Evolutionary conservation across 2,329 filamentous ascomycete species (phyloP).

Genomic region (Aspergillus nomiae): DNA sequence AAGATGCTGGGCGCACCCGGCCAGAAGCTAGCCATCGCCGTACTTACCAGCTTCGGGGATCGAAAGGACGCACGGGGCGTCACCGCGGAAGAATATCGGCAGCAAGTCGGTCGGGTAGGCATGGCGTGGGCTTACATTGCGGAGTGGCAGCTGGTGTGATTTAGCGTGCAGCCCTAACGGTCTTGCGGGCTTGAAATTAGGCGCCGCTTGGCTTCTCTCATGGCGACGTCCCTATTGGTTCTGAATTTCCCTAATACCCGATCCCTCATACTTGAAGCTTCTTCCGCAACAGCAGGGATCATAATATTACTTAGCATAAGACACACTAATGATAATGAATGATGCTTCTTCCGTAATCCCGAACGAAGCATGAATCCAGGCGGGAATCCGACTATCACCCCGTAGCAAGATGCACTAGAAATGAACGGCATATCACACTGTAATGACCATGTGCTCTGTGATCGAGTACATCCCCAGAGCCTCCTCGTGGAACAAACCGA

Average conservation of each 20-base stretch:
- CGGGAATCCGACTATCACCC: background rate
- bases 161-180: slow-evolving; percentile 1
- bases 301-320: background rate
- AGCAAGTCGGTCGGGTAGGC: slow-evolving; percentile 48
- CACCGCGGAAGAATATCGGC: slow-evolving; percentile 50
- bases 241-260: background rate
- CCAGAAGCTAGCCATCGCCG: slow-evolving; percentile 66
- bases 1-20: slow-evolving; percentile 68
- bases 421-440: background rate
- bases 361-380: background rate
- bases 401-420: background rate
- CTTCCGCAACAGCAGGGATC: background rate
- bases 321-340: slow-evolving; percentile 9
- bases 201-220: background rate
- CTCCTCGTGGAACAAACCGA: background rate
- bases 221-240: background rate
- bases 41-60: slow-evolving; percentile 58
- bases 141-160: slow-evolving; percentile 56
- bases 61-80: slow-evolving; percentile 56
- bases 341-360: background rate
- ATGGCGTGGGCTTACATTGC: slow-evolving; percentile 56
- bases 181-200: background rate
- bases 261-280: background rate
- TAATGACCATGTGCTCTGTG: background rate
- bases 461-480: background rate